Base-by-base conservation (phyloP, 1,284 basidiomycete species). In the Malassezia slooffiae region DNA sequence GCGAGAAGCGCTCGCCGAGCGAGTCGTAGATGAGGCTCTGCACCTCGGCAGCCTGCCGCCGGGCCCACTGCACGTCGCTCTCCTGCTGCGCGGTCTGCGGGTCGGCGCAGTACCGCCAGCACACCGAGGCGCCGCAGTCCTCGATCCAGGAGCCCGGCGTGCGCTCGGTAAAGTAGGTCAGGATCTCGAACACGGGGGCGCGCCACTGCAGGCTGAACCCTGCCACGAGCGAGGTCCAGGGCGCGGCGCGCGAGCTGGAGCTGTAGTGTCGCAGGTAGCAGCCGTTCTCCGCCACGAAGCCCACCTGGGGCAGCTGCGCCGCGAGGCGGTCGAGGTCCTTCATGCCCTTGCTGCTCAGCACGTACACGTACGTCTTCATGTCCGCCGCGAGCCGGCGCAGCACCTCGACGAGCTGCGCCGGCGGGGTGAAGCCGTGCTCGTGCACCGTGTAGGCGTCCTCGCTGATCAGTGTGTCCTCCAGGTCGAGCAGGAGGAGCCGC, bases 271-370 rank as follows among this genome's bases (percentile, higher is more conserved):
- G 81, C 64, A 87, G 77, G 64, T 80, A 86, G 70, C 86, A 89
- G 1, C 85, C 86, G 51, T 88, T 85, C 72, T 89, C 85, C 0
- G 84, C 83, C 1, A 85, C 78, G 50, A 88, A 77, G n/a, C 85
- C 85, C 40, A 86, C 71, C 28, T 75, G 74, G 4, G 83, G 81
- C 16, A 80, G 74, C 46, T 72, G 71, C 44, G 74, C 74, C 15
- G 58, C 52, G 4, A 48, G 24, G 8, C 15, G 13, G 52, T 83
- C 80, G 40, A 89, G 66, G 28, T 78, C 76, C 15, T 76, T 76
- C 28, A 80, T 74, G 11, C 79, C 76, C 52, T 85, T 67, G 11
- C 85, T 84, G 61, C 83, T 87, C 50, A 89, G 72, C 38, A 88
- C 54, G 80, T 85, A 88, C 17, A 89, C 82, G 50, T 83, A 79